Conservation (phyloP, 1,284 basidiomycete genomes). For the Cerrena zonata region DNA sequence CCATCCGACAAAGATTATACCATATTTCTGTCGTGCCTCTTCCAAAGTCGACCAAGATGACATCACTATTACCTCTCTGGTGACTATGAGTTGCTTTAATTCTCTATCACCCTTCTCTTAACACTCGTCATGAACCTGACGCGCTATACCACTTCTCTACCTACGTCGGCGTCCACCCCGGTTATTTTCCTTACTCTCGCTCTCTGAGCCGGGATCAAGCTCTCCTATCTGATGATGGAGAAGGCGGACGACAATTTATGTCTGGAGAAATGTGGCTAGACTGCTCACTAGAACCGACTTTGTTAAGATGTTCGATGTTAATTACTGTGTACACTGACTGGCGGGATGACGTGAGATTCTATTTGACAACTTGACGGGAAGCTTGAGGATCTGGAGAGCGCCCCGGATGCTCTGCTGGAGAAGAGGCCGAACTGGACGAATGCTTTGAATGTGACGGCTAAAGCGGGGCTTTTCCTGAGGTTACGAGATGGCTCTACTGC, state of each 20-base stretch:
- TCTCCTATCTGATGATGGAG: slow-evolving; percentile 5
- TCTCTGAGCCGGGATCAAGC: slow-evolving; percentile 11
- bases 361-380: slow-evolving; percentile 2
- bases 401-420: slow-evolving; percentile 48
- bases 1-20: slow-evolving; percentile 68
- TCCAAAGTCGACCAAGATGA: slow-evolving; percentile 51
- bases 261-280: slow-evolving; percentile 79
- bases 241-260: slow-evolving; percentile 68
- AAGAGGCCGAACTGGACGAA: background rate
- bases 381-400: background rate
- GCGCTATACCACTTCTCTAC: slow-evolving; percentile 58
- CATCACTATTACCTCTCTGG: slow-evolving; percentile 77
- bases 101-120: slow-evolving; percentile 43
- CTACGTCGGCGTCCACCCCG: slow-evolving; percentile 82
- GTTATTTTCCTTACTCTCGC: slow-evolving; percentile 65
- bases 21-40: slow-evolving; percentile 70
- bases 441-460: slow-evolving; percentile 43
- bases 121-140: slow-evolving; percentile 54
- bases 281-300: slow-evolving; percentile 75
- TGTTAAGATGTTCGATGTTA: slow-evolving; percentile 85
- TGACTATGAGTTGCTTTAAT: slow-evolving; percentile 73
- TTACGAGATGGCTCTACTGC: slow-evolving; percentile 47
- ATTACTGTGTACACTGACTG: slow-evolving; percentile 80
- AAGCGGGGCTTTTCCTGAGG: slow-evolving; percentile 6
- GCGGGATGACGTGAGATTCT: slow-evolving; percentile 43